A percentile compares a stretch with the other conserved stretches of the same genome.
These are phyloP conservation scores for Tetraselmis striata DNA, from an alignment of 139 green algal species.

Conservation along the genomic window DNA sequence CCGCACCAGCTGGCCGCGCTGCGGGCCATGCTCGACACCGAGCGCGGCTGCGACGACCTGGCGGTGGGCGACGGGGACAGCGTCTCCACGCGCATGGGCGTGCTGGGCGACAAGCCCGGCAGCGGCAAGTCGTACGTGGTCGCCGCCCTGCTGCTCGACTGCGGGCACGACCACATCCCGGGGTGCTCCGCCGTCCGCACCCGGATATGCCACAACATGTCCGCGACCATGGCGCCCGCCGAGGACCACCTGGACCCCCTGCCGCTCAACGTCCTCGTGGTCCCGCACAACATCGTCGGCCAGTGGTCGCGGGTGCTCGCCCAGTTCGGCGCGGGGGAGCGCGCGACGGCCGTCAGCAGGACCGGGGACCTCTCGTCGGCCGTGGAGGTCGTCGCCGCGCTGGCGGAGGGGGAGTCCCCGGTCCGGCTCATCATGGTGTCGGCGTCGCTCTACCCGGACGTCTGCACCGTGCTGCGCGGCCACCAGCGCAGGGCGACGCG, in stretches of 20 bases:
- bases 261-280: background rate
- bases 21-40: background rate
- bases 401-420: background rate
- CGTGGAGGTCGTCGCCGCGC: background rate
- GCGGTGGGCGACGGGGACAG: background rate
- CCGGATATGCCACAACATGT: background rate
- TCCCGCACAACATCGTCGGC: background rate
- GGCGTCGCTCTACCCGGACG: background rate
- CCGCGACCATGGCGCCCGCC: background rate
- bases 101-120: background rate
- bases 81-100: background rate
- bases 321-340: background rate
- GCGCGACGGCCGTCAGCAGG: too few relatives aligned
- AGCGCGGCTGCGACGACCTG: background rate
- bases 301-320: background rate
- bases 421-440: background rate
- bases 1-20: background rate
- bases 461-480: background rate
- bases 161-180: too few relatives aligned
- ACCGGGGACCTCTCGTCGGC: background rate
- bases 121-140: background rate
- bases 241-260: background rate
- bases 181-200: background rate
- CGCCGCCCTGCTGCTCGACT: background rate
- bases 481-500: background rate